Evolutionary conservation across 2,329 filamentous ascomycete species (phyloP).

Genomic region (Pseudocercospora fijiensis): DNA sequence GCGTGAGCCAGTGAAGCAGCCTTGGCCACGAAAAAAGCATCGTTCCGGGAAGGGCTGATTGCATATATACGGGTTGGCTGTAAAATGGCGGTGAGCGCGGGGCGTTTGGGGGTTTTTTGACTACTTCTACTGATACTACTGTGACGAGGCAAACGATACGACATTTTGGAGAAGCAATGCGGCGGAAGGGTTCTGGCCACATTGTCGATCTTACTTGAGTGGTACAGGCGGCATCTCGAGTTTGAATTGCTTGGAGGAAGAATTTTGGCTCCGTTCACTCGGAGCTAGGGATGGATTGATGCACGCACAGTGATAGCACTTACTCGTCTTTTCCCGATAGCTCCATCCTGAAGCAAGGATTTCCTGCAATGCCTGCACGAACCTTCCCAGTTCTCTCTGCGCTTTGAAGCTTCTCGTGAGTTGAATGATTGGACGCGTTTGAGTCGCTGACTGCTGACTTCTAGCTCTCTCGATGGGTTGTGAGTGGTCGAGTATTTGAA

Average conservation of each 20-base stretch:
- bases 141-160: neutral
- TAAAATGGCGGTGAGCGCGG: conserved; percentile 20
- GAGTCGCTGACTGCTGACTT: no score
- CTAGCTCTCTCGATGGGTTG: no score
- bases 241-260: neutral
- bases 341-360: neutral
- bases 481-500: neutral
- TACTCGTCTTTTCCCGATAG: neutral
- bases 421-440: neutral
- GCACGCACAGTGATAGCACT: conserved; percentile 3
- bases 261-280: neutral
- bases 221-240: conserved; percentile 1
- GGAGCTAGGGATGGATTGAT: neutral
- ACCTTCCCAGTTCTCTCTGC: neutral
- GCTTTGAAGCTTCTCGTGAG: neutral
- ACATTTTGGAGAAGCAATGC: neutral
- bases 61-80: conserved; percentile 10
- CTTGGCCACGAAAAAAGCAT: conserved; percentile 21
- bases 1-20: conserved; percentile 18
- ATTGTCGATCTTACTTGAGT: neutral
- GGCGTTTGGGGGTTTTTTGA: neutral
- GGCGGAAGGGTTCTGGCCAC: neutral
- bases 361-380: neutral
- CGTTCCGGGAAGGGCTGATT: conserved; percentile 8
- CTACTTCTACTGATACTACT: neutral